Evolutionary conservation across 2,329 filamentous ascomycete genomes (phyloP).

Genomic region (Cladosporium sp.): DNA sequence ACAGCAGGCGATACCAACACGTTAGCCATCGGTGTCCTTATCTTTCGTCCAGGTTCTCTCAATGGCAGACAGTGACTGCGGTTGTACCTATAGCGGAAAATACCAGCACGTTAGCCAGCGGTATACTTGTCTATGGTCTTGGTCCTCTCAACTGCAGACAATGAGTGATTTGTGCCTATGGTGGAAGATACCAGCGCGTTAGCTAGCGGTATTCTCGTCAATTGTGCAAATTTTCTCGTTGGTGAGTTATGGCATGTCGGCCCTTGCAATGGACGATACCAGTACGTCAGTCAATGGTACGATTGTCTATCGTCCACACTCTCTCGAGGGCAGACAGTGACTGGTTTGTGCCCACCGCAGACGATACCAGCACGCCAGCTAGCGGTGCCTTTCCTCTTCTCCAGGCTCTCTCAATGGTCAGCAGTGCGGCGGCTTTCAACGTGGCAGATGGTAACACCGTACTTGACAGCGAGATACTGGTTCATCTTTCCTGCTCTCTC

Average conservation of each 20-base stretch:
- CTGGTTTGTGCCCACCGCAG: too few relatives aligned
- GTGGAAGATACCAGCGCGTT: not conserved
- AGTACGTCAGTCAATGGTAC: not conserved
- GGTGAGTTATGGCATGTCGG: not conserved
- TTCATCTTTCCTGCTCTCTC: too few relatives aligned
- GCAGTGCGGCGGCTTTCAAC: not conserved
- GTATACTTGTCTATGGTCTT: too few relatives aligned
- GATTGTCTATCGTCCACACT: not conserved
- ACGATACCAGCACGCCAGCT: too few relatives aligned
- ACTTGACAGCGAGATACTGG: too few relatives aligned
- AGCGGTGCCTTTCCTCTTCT: too few relatives aligned
- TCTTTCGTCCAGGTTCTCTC: too few relatives aligned
- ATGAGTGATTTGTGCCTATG: not conserved
- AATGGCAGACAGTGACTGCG: not conserved
- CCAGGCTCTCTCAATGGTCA: not conserved
- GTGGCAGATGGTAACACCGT: not conserved
- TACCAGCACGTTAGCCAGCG: not conserved
- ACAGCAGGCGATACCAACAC: not conserved
- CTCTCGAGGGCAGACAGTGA: not conserved
- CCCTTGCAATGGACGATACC: not conserved
- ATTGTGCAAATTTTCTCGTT: not conserved
- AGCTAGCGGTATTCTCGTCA: not conserved
- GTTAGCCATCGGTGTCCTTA: too few relatives aligned
- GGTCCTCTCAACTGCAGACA: too few relatives aligned
- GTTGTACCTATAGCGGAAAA: not conserved